These are phyloP conservation scores for Kwoniella dendrophila DNA, from an alignment of 768 basidiomycete species.

Conservation along the genomic window DNA sequence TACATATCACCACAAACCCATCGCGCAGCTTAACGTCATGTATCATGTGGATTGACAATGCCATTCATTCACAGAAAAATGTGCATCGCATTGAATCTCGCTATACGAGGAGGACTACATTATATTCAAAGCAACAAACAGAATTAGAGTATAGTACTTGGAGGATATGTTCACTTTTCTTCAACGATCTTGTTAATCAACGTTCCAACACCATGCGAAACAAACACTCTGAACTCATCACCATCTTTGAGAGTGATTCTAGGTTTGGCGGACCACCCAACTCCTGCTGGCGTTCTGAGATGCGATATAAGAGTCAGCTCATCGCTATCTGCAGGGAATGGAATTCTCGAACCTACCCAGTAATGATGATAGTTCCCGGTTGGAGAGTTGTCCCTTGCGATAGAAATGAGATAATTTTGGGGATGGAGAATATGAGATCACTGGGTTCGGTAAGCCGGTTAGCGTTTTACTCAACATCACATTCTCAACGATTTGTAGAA, in stretches of 20 bases:
- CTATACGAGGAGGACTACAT: too few species aligned
- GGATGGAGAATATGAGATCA: constrained; percentile 77
- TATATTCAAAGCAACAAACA: too few species aligned
- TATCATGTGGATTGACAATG: too few species aligned
- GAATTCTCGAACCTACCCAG: constrained; percentile 38
- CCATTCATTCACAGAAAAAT: too few species aligned
- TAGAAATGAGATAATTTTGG: constrained; percentile 63
- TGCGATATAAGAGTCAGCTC: background rate
- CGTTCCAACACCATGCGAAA: constrained; percentile 58
- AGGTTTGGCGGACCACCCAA: constrained; percentile 72
- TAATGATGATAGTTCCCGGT: constrained; percentile 56
- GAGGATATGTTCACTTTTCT: too few species aligned
- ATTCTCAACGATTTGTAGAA: too few species aligned
- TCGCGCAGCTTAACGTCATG: too few species aligned
- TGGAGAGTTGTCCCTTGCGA: constrained; percentile 56
- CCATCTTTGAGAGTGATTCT: constrained; percentile 70
- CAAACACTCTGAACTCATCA: constrained; percentile 63
- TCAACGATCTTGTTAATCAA: constrained; percentile 77
- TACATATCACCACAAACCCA: too few species aligned
- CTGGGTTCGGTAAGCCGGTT: too few species aligned
- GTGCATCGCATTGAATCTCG: too few species aligned
- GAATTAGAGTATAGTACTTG: too few species aligned
- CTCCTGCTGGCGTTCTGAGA: constrained; percentile 69
- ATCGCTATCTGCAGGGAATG: background rate
- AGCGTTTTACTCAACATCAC: too few species aligned